phyloP scores from a whole-genome alignment of 208 protist genomes.

The Acanthamoeba polyphaga region DNA sequence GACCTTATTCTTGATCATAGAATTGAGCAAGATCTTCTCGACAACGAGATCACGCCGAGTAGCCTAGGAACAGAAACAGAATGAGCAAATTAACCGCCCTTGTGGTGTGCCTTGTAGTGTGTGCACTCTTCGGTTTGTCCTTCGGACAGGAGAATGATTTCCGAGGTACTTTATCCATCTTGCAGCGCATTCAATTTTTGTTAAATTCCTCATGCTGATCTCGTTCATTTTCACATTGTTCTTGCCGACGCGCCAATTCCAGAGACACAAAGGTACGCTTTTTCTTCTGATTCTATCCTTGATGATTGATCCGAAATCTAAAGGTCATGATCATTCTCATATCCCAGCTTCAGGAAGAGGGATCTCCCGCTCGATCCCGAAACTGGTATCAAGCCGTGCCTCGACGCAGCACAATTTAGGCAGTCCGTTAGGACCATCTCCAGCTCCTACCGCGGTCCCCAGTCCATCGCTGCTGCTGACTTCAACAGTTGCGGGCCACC shows the following conservation, averaged over 20 bases:
- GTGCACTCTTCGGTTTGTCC: not conserved
- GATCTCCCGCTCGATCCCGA: not conserved
- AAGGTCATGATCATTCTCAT: not conserved
- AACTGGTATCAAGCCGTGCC: not conserved
- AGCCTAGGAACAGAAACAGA: not conserved
- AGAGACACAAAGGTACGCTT: not conserved
- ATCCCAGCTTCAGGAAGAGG: not conserved
- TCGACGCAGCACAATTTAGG: not conserved
- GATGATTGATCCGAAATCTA: no score
- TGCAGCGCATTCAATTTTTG: not conserved
- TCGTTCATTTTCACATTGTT: not conserved
- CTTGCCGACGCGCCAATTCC: not conserved
- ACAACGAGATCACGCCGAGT: not conserved
- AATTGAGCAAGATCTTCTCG: not conserved
- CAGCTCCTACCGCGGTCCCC: not conserved
- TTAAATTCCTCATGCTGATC: not conserved
- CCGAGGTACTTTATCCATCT: slow-evolving; percentile 7
- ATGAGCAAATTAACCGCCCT: not conserved
- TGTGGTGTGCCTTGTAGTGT: slow-evolving; percentile 31
- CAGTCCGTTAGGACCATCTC: not conserved
- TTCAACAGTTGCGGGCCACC: not conserved
- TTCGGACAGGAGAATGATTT: slow-evolving; percentile 48
- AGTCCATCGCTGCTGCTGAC: not conserved
- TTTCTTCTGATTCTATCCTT: no score
- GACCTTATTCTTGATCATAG: not conserved